phyloP scores from a whole-genome alignment of 1,284 basidiomycete genomes.

The Pseudozyma tsukubaensis region DNA sequence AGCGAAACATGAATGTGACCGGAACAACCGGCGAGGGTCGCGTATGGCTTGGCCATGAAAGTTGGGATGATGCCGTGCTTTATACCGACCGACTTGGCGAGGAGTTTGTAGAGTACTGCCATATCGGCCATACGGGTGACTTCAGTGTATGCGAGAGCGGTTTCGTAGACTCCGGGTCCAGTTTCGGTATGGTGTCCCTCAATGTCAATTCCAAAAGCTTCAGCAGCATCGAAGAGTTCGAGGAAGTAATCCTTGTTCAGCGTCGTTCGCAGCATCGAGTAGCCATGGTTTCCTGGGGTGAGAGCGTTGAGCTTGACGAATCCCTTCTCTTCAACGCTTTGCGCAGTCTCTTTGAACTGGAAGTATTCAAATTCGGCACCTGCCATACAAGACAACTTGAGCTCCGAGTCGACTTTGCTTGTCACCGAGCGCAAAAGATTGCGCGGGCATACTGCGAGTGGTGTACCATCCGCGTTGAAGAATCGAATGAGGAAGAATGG shows the following conservation, averaged over 20 bases:
- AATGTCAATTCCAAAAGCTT: constrained; percentile 81
- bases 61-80: constrained; percentile 87
- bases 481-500: constrained; percentile 94
- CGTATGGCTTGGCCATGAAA: constrained; percentile 98
- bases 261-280: constrained; percentile 64
- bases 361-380: constrained; percentile 97
- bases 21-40: constrained; percentile 53
- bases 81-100: constrained; percentile 92
- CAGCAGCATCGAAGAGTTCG: constrained; percentile 83
- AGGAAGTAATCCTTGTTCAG: constrained; percentile 90
- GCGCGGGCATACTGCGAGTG: constrained; percentile 85
- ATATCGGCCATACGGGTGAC: constrained; percentile 92
- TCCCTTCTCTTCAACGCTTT: constrained; percentile 80
- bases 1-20: constrained; percentile 94
- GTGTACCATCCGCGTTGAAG: constrained; percentile 74
- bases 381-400: constrained; percentile 71
- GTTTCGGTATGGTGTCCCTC: constrained; percentile 97
- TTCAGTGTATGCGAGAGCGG: constrained; percentile 89
- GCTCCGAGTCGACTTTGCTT: constrained; percentile 67
- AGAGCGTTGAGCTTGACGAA: constrained; percentile 81
- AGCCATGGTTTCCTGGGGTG: constrained; percentile 80
- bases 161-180: constrained; percentile 85
- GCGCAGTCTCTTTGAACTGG: constrained; percentile 87
- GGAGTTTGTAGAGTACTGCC: constrained; percentile 89
- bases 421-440: constrained; percentile 78